Conservation (phyloP, 495 filamentous ascomycete species). For the Echria macrotheca region DNA sequence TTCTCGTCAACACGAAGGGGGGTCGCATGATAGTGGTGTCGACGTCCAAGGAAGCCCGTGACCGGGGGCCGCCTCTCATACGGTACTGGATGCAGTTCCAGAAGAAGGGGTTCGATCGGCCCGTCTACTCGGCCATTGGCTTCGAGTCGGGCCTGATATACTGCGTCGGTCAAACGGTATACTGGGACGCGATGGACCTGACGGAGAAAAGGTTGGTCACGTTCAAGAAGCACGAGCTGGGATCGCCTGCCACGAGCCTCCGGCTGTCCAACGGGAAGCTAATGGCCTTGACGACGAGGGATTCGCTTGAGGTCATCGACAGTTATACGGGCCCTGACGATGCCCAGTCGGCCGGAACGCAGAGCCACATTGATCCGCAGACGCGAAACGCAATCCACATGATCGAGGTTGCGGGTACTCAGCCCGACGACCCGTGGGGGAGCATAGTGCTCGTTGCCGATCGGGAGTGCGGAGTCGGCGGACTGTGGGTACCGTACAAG, state of each 20-base stretch:
- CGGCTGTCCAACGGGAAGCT: conserved; percentile 35
- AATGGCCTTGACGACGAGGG: conserved; percentile 35
- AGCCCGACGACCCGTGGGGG: conserved; percentile 13
- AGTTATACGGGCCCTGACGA: conserved; percentile 16
- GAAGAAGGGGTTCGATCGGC: conserved; percentile 30
- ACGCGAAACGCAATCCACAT: conserved; percentile 33
- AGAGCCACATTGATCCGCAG: conserved; percentile 33
- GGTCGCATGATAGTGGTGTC: conserved; percentile 45
- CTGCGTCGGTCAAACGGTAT: conserved; percentile 35
- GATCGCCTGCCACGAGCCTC: conserved; percentile 40
- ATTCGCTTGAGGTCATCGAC: conserved; percentile 45
- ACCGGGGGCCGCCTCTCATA: conserved; percentile 21
- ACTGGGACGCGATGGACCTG: conserved; percentile 43
- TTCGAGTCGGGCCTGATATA: conserved; percentile 42
- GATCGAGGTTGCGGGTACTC: conserved; percentile 29
- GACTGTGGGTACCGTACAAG: conserved; percentile 44
- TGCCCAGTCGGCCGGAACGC: conserved; percentile 22
- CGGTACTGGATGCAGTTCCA: conserved; percentile 42
- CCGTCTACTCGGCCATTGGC: conserved; percentile 38
- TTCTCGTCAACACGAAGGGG: conserved; percentile 35
- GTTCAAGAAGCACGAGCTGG: conserved; percentile 31
- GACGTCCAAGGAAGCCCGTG: conserved; percentile 18
- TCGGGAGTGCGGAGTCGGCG: conserved; percentile 41
- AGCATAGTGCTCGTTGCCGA: conserved; percentile 43
- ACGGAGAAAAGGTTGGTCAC: conserved; percentile 39